Percentiles rank a stretch among this genome's conserved stretches.
phyloP scores from a whole-genome alignment of 768 basidiomycete species.

The Lentinula detonsa region DNA sequence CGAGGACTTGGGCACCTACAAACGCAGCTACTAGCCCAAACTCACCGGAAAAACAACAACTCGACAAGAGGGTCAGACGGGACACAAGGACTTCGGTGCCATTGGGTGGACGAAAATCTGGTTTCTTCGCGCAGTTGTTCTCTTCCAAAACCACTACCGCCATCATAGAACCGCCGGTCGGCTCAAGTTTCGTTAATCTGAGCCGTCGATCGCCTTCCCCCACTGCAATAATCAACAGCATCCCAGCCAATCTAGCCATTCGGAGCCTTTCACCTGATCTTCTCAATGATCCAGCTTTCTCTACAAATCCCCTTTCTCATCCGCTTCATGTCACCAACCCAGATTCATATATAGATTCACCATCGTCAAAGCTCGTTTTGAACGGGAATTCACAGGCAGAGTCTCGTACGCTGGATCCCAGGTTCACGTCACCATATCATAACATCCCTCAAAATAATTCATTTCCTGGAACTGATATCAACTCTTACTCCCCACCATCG shows the following conservation, averaged over 20 bases:
- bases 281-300: slow-evolving; percentile 54
- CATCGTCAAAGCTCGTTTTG: neutral
- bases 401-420: neutral
- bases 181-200: neutral
- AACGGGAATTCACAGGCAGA: slow-evolving; percentile 1
- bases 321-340: slow-evolving; percentile 24
- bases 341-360: neutral
- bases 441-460: neutral
- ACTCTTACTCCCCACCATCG: neutral
- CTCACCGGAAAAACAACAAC: neutral
- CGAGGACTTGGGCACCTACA: neutral
- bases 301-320: slow-evolving; percentile 43
- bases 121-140: slow-evolving; percentile 5
- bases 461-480: neutral
- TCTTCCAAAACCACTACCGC: neutral
- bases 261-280: slow-evolving; percentile 16
- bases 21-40: neutral
- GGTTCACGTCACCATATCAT: neutral
- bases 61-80: neutral
- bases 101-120: neutral
- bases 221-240: neutral
- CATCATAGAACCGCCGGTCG: neutral
- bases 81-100: neutral
- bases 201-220: neutral
- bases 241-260: slow-evolving; percentile 2